Evolutionary conservation across 2,329 filamentous ascomycete species (phyloP).

Genomic region (Colletotrichum shisoi): DNA sequence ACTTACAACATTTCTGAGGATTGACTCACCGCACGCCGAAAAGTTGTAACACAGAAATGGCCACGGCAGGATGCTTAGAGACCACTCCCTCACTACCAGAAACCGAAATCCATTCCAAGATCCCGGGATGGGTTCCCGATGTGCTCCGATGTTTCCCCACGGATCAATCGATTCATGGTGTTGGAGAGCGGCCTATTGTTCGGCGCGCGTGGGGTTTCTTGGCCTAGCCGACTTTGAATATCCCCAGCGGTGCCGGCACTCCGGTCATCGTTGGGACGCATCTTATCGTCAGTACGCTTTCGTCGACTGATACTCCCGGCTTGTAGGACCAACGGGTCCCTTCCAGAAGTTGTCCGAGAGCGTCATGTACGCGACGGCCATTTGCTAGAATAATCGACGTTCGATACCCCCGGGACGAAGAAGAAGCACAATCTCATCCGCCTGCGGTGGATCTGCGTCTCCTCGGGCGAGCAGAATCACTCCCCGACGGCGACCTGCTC

Average conservation of each 20-base stretch:
- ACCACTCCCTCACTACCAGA: background rate
- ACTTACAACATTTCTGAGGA: background rate
- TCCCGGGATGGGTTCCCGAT: slow-evolving; percentile 35
- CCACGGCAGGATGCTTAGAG: slow-evolving; percentile 12
- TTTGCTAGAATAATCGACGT: slow-evolving; percentile 86
- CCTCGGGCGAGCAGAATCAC: slow-evolving; percentile 73
- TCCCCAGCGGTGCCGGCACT: slow-evolving; percentile 67
- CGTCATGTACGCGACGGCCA: slow-evolving; percentile 78
- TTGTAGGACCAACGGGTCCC: slow-evolving; percentile 77
- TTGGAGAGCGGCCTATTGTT: slow-evolving; percentile 51
- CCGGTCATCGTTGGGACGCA: slow-evolving; percentile 70
- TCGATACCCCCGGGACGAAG: slow-evolving; percentile 69
- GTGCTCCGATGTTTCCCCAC: slow-evolving; percentile 5
- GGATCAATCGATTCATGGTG: background rate
- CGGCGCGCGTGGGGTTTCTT: slow-evolving; percentile 62
- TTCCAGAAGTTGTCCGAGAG: slow-evolving; percentile 78
- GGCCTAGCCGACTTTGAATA: slow-evolving; percentile 69
- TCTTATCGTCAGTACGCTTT: background rate
- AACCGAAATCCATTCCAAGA: background rate
- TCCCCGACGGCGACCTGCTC: slow-evolving; percentile 77
- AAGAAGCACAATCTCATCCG: slow-evolving; percentile 74
- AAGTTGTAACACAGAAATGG: background rate
- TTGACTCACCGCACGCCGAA: slow-evolving; percentile 11
- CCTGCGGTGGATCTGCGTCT: slow-evolving; percentile 74
- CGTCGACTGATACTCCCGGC: slow-evolving; percentile 56